These are phyloP conservation scores for Graphilbum fragrans DNA, from an alignment of 2,329 filamentous ascomycete genomes.

Conservation along the genomic window DNA sequence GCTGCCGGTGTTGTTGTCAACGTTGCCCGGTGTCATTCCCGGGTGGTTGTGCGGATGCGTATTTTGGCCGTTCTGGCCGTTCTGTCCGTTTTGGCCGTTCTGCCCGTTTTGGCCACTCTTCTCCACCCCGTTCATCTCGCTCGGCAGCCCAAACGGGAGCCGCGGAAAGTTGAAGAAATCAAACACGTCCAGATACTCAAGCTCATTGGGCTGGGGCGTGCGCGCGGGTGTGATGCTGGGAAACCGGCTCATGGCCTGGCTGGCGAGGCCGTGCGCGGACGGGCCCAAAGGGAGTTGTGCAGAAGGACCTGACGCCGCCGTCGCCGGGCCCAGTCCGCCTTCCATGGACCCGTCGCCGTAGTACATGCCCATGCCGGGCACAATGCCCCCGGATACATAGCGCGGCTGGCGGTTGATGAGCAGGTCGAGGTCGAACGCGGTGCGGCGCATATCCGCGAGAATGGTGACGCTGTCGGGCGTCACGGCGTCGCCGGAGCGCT, in stretches of 20 bases:
- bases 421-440: conserved; percentile 82
- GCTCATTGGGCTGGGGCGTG: conserved; percentile 65
- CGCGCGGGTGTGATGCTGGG: conserved; percentile 47
- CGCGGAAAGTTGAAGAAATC: conserved; percentile 89
- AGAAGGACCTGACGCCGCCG: not conserved
- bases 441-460: conserved; percentile 80
- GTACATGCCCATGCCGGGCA: conserved; percentile 3
- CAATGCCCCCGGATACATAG: conserved; percentile 20
- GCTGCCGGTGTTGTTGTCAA: not conserved
- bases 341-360: not conserved
- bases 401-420: conserved; percentile 72
- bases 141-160: conserved; percentile 36
- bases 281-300: no score
- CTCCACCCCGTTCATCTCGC: not conserved
- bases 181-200: conserved; percentile 87
- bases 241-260: conserved; percentile 27
- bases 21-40: no score
- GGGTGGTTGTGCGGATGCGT: no score
- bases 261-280: conserved; percentile 9
- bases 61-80: no score
- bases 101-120: not conserved
- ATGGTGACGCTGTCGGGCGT: conserved; percentile 79
- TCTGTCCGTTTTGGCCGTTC: no score
- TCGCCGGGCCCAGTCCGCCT: conserved; percentile 4
- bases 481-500: conserved; percentile 59